phyloP scores from a whole-genome alignment of 2,329 filamentous ascomycete species.

The Arachnopeziza araneosa region DNA sequence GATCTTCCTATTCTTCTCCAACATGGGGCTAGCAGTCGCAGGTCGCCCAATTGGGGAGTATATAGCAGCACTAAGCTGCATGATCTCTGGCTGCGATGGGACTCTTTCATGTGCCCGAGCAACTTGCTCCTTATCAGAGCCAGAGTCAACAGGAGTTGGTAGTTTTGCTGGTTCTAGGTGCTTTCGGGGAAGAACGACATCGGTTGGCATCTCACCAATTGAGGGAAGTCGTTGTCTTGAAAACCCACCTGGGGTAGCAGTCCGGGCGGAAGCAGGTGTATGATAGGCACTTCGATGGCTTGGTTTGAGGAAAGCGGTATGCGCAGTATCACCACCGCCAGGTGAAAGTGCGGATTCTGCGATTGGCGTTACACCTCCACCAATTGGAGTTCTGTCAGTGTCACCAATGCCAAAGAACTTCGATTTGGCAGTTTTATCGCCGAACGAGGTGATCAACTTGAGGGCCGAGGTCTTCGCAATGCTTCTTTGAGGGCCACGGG shows the following conservation, averaged over 20 bases:
- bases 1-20: conserved; percentile 42
- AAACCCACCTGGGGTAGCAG: conserved; percentile 55
- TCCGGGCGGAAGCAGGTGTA: conserved; percentile 62
- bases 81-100: conserved; percentile 29
- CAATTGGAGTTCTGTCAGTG: conserved; percentile 66
- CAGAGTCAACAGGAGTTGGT: conserved; percentile 40
- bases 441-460: conserved; percentile 89
- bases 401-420: conserved; percentile 56
- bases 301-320: conserved; percentile 62
- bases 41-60: conserved; percentile 36
- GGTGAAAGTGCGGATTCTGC: conserved; percentile 73
- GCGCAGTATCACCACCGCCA: conserved; percentile 55
- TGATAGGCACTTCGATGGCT: conserved; percentile 63
- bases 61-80: conserved; percentile 34
- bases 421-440: conserved; percentile 51
- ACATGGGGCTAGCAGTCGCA: conserved; percentile 62
- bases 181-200: conserved; percentile 37
- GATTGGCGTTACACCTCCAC: conserved; percentile 81
- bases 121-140: conserved; percentile 40
- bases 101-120: conserved; percentile 29
- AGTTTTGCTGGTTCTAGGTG: conserved; percentile 36
- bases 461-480: conserved; percentile 77
- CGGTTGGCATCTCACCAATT: conserved; percentile 63
- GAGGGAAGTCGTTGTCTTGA: conserved; percentile 65
- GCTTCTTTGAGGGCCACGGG: conserved; percentile 53